Percentiles rank a stretch among this genome's conserved stretches.
These are phyloP conservation scores for Russula olivacea DNA, from an alignment of 768 basidiomycete species.

Conservation along the genomic window DNA sequence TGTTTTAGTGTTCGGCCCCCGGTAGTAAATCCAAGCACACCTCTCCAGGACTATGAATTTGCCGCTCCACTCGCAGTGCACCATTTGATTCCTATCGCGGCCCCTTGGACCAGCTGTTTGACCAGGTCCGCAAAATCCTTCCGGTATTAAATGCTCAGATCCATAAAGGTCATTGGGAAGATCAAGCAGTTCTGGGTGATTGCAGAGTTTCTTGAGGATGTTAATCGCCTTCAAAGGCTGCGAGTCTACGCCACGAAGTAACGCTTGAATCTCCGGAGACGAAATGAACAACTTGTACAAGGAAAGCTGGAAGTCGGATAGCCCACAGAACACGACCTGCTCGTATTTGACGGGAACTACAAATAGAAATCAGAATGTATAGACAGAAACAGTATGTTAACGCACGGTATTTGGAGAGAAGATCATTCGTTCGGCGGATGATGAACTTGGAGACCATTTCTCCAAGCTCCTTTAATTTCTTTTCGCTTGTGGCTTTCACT, in stretches of 20 bases:
- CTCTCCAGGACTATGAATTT: conserved; percentile 93
- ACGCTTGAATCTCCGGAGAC: conserved; percentile 86
- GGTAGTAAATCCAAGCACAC: conserved; percentile 36
- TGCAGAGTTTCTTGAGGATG: conserved; percentile 90
- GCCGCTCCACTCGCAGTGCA: conserved; percentile 81
- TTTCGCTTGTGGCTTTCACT: conserved; percentile 75
- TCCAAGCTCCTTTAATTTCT: conserved; percentile 87
- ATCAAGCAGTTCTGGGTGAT: conserved; percentile 87
- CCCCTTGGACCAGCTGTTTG: conserved; percentile 33
- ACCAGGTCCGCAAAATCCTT: conserved; percentile 65
- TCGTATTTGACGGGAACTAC: conserved; percentile 98
- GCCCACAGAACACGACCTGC: conserved; percentile 89
- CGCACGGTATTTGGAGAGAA: conserved; percentile 91
- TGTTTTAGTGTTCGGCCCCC: not conserved
- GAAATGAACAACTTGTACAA: conserved; percentile 88
- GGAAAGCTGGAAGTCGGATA: conserved; percentile 76
- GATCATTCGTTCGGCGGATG: conserved; percentile 88
- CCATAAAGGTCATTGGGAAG: conserved; percentile 80
- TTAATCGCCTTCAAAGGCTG: conserved; percentile 97
- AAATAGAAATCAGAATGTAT: conserved; percentile 3
- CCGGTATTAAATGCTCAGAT: conserved; percentile 74
- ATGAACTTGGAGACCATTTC: conserved; percentile 88
- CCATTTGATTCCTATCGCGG: conserved; percentile 41
- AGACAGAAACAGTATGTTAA: conserved; percentile 23
- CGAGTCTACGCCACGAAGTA: conserved; percentile 80